Evolutionary conservation across 306 rosid species (phyloP).

Genomic region (Albizia julibrissin): DNA sequence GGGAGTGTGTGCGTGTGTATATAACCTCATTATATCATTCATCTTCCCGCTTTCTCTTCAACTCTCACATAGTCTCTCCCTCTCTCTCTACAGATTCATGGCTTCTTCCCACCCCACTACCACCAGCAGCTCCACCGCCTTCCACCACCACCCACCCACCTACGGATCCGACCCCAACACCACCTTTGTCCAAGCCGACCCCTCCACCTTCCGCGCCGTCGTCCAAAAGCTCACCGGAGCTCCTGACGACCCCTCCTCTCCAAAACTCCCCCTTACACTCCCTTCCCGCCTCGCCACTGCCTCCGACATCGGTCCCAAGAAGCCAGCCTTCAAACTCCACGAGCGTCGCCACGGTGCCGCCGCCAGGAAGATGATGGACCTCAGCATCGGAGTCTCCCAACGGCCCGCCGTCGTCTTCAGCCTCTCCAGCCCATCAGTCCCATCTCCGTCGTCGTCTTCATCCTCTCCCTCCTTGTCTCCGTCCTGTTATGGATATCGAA

Average conservation of each 20-base stretch:
- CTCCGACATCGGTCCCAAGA: slow-evolving; percentile 52
- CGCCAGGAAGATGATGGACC: slow-evolving; percentile 59
- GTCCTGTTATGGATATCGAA: background rate
- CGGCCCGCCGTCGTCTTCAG: slow-evolving; percentile 5
- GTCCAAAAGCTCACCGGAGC: slow-evolving; percentile 93
- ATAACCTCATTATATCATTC: slow-evolving; percentile 32
- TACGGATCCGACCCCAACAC: slow-evolving; percentile 71
- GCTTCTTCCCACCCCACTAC: slow-evolving; percentile 27
- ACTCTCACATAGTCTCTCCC: background rate
- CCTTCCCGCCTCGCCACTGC: slow-evolving; percentile 49
- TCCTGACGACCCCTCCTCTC: slow-evolving; percentile 57
- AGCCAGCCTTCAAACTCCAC: slow-evolving; percentile 71
- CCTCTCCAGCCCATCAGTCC: slow-evolving; percentile 3
- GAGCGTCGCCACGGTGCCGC: slow-evolving; percentile 62
- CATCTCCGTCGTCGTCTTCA: background rate
- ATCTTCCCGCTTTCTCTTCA: slow-evolving; percentile 45
- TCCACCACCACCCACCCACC: slow-evolving; percentile 36
- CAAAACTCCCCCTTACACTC: slow-evolving; percentile 63
- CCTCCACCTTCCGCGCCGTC: slow-evolving; percentile 71
- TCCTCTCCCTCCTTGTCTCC: background rate
- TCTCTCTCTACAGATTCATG: slow-evolving; percentile 21
- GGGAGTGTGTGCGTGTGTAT: slow-evolving; percentile 5
- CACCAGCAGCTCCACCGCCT: slow-evolving; percentile 4
- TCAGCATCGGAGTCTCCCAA: slow-evolving; percentile 44
- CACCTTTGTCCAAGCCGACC: slow-evolving; percentile 84